Conservation (phyloP, 495 filamentous ascomycete species). For the Talaromyces stipitatus region DNA sequence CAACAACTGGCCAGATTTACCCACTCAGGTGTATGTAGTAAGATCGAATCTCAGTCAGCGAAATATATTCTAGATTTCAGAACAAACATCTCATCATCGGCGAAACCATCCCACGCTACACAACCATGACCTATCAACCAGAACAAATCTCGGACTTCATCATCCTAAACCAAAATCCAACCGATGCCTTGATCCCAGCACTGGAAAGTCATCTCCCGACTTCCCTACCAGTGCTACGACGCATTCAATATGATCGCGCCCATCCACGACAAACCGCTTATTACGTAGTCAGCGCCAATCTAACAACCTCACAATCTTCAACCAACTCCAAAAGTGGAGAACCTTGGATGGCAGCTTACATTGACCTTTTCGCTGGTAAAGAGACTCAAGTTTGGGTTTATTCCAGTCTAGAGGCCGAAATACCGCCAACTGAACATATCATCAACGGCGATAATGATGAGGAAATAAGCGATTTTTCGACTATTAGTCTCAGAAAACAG, state of each 20-base stretch:
- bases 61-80: no score
- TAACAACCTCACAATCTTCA: conserved; percentile 2
- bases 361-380: conserved; percentile 47
- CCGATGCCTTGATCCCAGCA: conserved; percentile 27
- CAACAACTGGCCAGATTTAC: no score
- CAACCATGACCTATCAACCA: not conserved
- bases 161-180: conserved; percentile 20
- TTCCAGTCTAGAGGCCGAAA: conserved; percentile 41
- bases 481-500: not conserved
- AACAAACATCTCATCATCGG: not conserved
- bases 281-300: conserved; percentile 35
- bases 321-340: conserved; percentile 11
- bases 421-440: not conserved
- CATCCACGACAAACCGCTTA: conserved; percentile 29
- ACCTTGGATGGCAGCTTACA: conserved; percentile 44
- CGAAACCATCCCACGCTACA: not conserved
- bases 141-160: not conserved
- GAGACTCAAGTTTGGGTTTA: conserved; percentile 59
- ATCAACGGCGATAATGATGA: not conserved
- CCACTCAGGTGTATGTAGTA: no score
- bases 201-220: conserved; percentile 44
- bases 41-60: no score
- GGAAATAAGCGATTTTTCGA: conserved; percentile 1
- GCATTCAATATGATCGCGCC: conserved; percentile 45
- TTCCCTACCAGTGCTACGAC: conserved; percentile 49